phyloP scores from a whole-genome alignment of 2,329 filamentous ascomycete genomes.

The Colletotrichum tropicale region DNA sequence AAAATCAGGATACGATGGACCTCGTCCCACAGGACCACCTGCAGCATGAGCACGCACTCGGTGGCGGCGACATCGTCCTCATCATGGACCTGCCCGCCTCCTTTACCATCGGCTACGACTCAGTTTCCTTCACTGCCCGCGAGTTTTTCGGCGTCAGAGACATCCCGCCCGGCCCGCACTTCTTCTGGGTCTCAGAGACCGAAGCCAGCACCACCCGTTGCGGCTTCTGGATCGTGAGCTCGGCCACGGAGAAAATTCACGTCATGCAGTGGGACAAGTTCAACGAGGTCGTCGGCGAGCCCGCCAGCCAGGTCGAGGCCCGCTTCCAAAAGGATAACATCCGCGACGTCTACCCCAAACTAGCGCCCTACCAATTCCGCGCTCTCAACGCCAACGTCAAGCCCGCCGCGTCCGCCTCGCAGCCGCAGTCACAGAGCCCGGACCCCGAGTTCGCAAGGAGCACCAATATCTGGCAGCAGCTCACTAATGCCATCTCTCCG shows the following conservation, averaged over 20 bases:
- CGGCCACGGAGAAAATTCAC: constrained; percentile 37
- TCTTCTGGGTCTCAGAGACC: constrained; percentile 62
- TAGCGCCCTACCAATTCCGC: constrained; percentile 50
- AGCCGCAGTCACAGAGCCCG: constrained; percentile 15
- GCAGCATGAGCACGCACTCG: constrained; percentile 28
- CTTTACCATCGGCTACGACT: constrained; percentile 60
- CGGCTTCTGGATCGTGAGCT: constrained; percentile 61
- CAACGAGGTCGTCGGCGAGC: constrained; percentile 58
- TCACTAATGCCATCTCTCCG: constrained; percentile 54
- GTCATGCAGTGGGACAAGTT: constrained; percentile 61
- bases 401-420: neutral
- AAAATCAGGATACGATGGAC: neutral
- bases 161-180: constrained; percentile 60
- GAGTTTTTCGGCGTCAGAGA: constrained; percentile 59
- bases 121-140: constrained; percentile 49
- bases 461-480: constrained; percentile 52
- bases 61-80: constrained; percentile 56
- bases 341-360: constrained; percentile 38
- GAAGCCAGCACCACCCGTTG: constrained; percentile 52
- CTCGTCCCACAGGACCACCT: constrained; percentile 15
- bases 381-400: constrained; percentile 23
- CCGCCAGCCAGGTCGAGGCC: constrained; percentile 47
- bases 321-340: constrained; percentile 48
- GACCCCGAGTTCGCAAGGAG: constrained; percentile 27
- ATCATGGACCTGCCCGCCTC: constrained; percentile 54